Conservation (phyloP, 306 rosid species). For the Mimosa bimucronata region DNA sequence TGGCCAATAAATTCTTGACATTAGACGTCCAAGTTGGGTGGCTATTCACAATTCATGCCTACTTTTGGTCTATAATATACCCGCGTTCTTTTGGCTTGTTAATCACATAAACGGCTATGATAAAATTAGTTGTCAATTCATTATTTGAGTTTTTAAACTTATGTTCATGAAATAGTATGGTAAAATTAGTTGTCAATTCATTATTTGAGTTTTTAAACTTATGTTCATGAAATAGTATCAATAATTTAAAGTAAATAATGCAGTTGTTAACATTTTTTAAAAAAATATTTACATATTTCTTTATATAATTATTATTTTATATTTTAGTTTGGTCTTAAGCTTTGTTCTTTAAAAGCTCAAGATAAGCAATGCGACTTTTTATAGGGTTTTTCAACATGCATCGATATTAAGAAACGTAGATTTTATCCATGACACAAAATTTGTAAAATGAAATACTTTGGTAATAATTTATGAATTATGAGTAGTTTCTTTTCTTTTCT, state of each 20-base stretch:
- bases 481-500: too few species aligned
- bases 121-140: neutral
- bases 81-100: neutral
- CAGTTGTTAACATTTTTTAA: neutral
- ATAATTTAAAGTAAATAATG: neutral
- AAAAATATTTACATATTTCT: too few species aligned
- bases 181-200: neutral
- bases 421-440: too few species aligned
- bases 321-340: too few species aligned
- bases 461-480: too few species aligned
- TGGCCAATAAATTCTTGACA: neutral
- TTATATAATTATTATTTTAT: too few species aligned
- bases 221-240: neutral
- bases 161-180: neutral
- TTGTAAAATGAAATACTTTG: too few species aligned
- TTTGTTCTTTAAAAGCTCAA: too few species aligned
- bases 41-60: neutral
- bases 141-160: neutral
- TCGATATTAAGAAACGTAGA: too few species aligned
- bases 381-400: too few species aligned
- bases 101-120: neutral
- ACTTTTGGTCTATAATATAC: neutral
- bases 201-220: neutral
- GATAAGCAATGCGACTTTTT: too few species aligned
- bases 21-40: neutral